phyloP scores from a whole-genome alignment of 179 eudicot species.

The Sideroxylon spinosum region DNA sequence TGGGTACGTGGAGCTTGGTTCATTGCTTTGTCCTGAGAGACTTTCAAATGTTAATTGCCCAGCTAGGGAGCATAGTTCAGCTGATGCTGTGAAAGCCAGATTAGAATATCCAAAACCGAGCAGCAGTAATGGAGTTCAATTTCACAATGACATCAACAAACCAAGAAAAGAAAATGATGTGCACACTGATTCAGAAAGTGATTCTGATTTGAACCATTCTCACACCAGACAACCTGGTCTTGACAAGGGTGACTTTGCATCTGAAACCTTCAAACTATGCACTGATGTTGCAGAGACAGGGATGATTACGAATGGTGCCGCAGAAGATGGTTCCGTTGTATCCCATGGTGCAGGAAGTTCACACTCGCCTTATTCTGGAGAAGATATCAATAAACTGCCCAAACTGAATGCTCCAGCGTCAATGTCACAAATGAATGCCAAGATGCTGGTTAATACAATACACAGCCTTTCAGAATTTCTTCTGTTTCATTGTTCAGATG shows the following conservation, averaged over 20 bases:
- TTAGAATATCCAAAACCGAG: constrained; percentile 25
- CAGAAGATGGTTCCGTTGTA: constrained; percentile 23
- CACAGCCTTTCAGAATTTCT: constrained; percentile 63
- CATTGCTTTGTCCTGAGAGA: constrained; percentile 14
- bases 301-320: constrained; percentile 19
- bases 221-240: constrained; percentile 14
- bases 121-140: constrained; percentile 27
- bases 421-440: constrained; percentile 38
- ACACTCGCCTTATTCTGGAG: constrained; percentile 35
- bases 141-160: constrained; percentile 21
- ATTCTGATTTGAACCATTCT: constrained; percentile 23
- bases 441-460: constrained; percentile 51
- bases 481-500: constrained; percentile 33
- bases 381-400: constrained; percentile 22
- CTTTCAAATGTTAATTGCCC: constrained; percentile 15
- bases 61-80: constrained; percentile 13
- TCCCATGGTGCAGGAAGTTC: constrained; percentile 29
- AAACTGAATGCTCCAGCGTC: constrained; percentile 18
- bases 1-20: constrained; percentile 21
- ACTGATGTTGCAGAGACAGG: constrained; percentile 22
- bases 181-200: constrained; percentile 24
- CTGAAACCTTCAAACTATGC: constrained; percentile 13
- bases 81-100: constrained; percentile 16
- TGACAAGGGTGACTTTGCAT: constrained; percentile 20
- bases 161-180: constrained; percentile 17